Base-by-base conservation (phyloP, 2,329 filamentous ascomycete genomes). In the Davidsoniella virescens region DNA sequence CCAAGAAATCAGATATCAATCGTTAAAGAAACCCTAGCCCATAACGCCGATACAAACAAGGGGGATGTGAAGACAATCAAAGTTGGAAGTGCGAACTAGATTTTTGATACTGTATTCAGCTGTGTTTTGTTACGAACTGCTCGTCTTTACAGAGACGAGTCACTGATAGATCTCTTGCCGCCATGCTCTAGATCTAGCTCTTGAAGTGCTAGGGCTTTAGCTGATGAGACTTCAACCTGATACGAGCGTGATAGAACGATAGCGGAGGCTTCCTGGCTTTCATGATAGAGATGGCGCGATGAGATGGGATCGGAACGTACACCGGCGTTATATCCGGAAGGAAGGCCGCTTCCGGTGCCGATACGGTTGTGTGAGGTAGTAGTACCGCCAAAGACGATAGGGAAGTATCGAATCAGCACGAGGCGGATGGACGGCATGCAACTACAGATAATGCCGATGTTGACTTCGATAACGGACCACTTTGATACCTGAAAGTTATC, bases 381-480 rank as follows among this genome's bases (percentile, higher is more conserved):
- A 3, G 44, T 38, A 33, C 29, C 29, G 4, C 54, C 53, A 26
- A 55, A 49, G 12, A 57, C 40, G n/a, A 38, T 33, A 3, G 54
- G 57, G 44, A 56, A 58, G 44, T 53, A n/a, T 23, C 56, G 53
- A 10, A 57, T 52, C 5, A 61, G 52, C n/a, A 59, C 54, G 1
- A 59, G 52, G 8, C 59, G 58, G 4, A 59, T 41, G 9, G 57
- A 52, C 4, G 60, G 60, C 57, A 62, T 59, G 47, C 59, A 61
- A 10, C 58, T 57, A 51, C 60, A 62, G 9, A 62, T 56, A 14
- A 62, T 59, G 44, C 59, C 57, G 2, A 59, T 57, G 29, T 58
- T 59, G 5, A 62, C 56, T 53, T 62, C 60, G 6, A 62, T 57
- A 1, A 54, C 56, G 44, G 59, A 61, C 60, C 60, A 62, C 37